A percentile compares a stretch with the other conserved stretches of the same genome.
Conservation (phyloP, 176 grass and related monocot genomes). For the Cocos nucifera region DNA sequence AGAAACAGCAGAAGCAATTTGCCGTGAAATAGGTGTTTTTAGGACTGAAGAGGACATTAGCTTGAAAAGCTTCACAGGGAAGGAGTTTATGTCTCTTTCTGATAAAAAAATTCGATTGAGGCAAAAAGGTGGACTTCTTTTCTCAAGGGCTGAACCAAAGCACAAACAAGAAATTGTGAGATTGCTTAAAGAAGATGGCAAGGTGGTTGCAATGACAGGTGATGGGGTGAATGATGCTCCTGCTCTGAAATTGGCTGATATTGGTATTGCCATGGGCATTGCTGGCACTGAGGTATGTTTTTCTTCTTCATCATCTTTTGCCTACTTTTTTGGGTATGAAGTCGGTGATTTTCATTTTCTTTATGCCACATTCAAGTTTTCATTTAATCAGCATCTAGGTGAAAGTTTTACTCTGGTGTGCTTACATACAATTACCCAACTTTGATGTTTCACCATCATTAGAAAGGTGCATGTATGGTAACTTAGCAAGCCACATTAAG, state of each 20-base stretch:
- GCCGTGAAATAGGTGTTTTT: conserved; percentile 29
- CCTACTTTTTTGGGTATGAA: too few species aligned
- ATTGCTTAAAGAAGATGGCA: conserved; percentile 22
- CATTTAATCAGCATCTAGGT: too few species aligned
- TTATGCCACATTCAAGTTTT: too few species aligned
- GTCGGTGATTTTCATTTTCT: too few species aligned
- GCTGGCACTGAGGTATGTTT: conserved; percentile 24
- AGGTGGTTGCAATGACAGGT: conserved; percentile 36
- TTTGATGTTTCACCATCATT: too few species aligned
- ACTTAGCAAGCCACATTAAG: too few species aligned
- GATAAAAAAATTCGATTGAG: conserved; percentile 12
- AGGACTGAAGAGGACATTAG: conserved; percentile 17
- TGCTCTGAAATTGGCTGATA: conserved; percentile 31
- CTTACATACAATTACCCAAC: too few species aligned
- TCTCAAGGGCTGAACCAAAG: conserved; percentile 33
- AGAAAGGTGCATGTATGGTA: too few species aligned
- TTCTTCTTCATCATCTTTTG: not conserved
- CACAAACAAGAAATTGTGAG: conserved; percentile 38
- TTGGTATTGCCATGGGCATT: conserved; percentile 35
- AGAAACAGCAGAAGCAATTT: conserved; percentile 30
- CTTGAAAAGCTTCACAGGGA: conserved; percentile 23
- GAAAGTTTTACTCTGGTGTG: too few species aligned
- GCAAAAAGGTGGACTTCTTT: conserved; percentile 29
- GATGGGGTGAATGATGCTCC: conserved; percentile 33
- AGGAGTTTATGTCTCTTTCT: conserved; percentile 25